Base-by-base conservation (phyloP, 495 filamentous ascomycete genomes). In the Penicillium antarcticum region DNA sequence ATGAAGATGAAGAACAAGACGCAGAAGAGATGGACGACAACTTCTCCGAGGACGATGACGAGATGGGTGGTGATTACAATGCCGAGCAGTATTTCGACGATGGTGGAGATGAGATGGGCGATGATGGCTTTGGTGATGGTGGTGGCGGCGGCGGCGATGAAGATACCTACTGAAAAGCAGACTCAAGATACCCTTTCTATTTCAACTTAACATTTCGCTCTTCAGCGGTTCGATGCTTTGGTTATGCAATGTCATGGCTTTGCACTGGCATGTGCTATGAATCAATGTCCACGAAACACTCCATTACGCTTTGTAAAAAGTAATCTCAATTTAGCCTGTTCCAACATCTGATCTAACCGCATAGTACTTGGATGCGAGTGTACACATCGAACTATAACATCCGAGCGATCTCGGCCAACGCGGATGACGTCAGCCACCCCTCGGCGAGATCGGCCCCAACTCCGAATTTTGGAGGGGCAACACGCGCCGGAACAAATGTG, bases 51-150 rank as follows among this genome's bases (percentile, higher is more conserved):
- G 76, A 81, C 46, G 79, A 81, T 1, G 78, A 81, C 45, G 79
- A 81, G 16, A 75, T 78, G 74, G 79, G 74, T 9, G 79, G 76
- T 0, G 79, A 81, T 52, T 85, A 86, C 63, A 83, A 86, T 56
- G 82, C 82, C 0, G 82, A 86, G 52, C 75, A 83, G 42, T 85
- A 85, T 70, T 86, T 85, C 50, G 82, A 85, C 57, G 79, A 68
- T 32, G 83, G 83, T 7, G 83, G 80, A 39, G 81, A 82, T 49
- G 83, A 86, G 29, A 73, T 66, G 51, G 76, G 73, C 23, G 76
- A 80, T 36, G 78, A 78, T 53, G 67, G 68, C 5, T 73, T 73
- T 55, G 75, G 62, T 4, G 76, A 77, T 60, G 70, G 70, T n/a
- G 76, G 72, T 44, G 77, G 71, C 13, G 78, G 68, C 14, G 71